Evolutionary conservation across 139 green algal species (phyloP), one percentile per base, ranked within the genome.

Genomic region (Chlorella sp.): DNA sequence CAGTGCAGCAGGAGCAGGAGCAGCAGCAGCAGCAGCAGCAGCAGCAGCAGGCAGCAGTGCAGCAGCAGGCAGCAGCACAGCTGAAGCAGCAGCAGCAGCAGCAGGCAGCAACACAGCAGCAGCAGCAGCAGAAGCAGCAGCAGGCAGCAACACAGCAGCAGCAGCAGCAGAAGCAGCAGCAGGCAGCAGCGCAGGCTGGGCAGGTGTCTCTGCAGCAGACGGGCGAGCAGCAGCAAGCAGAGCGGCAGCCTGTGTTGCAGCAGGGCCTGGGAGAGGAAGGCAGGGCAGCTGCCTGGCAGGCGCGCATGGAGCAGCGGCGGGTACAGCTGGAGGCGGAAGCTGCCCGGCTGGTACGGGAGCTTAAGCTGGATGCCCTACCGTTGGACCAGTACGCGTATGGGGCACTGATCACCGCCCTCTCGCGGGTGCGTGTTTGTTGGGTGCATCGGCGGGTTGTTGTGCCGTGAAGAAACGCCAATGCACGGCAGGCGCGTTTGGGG

Each of bases 331-430:
- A 19, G 34, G 30, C 16, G 0, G 26, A 39, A 26, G 84, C 84
- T 21, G 68, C 15, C 37, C 39, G 19, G 66, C 39, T 88, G 28
- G 84, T 81, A 0, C 21, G 9, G 14, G 84, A 81, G 30, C 68
- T 88, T 32, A 39, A 26, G 4, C 68, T 88, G 28, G 84, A 80
- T 69, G 68, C 68, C 4, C 19, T 68, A 39, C 84, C 84, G 0
- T 37, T 88, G 40, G 42, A 48, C 30, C 36, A 68, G 26, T 88
- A 81, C 34, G 68, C 28, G 5, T 88, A 88, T 42, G 64, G 84
- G 15, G 71, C 84, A 3, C 32, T 88, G 21, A 32, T 88, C 4
- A 81, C 66, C 28, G 64, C 84, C 66, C 84, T 88, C 64, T 88
- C 84, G 0, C 22, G 84, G 84, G 84, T 88, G 64, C 30, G 84